Evolutionary conservation across 1,284 basidiomycete genomes (phyloP).

Genomic region (Trametes versicolor): DNA sequence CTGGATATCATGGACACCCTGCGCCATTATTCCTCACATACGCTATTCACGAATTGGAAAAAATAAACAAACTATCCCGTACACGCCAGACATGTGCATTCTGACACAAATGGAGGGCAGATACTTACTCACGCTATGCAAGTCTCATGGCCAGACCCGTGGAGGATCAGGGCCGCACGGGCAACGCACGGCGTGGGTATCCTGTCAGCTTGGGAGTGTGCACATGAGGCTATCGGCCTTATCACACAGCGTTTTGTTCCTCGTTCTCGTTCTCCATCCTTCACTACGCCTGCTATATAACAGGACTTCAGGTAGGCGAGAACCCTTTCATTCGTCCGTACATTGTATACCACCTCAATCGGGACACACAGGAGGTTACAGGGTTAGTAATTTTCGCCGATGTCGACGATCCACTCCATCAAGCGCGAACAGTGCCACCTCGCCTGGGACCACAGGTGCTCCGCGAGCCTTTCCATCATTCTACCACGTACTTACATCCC

Average conservation of each 20-base stretch:
- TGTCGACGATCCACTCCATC: conserved; percentile 62
- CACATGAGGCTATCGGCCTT: conserved; percentile 7
- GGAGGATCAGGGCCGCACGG: neutral
- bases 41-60: too few relatives aligned
- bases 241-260: neutral
- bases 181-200: neutral
- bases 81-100: too few relatives aligned
- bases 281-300: neutral
- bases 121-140: too few relatives aligned
- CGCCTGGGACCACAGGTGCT: conserved; percentile 68
- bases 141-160: neutral
- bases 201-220: neutral
- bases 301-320: too few relatives aligned
- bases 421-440: conserved; percentile 60
- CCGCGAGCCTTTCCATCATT: neutral
- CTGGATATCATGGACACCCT: too few relatives aligned
- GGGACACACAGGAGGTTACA: too few relatives aligned
- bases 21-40: too few relatives aligned
- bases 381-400: conserved; percentile 30
- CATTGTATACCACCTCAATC: too few relatives aligned
- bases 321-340: too few relatives aligned
- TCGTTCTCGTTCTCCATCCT: neutral
- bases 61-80: too few relatives aligned
- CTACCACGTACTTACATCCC: conserved; percentile 2
- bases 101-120: too few relatives aligned